These are phyloP conservation scores for Globisporangium takayamanum DNA, from an alignment of 352 stramenopile genomes.

Conservation along the genomic window DNA sequence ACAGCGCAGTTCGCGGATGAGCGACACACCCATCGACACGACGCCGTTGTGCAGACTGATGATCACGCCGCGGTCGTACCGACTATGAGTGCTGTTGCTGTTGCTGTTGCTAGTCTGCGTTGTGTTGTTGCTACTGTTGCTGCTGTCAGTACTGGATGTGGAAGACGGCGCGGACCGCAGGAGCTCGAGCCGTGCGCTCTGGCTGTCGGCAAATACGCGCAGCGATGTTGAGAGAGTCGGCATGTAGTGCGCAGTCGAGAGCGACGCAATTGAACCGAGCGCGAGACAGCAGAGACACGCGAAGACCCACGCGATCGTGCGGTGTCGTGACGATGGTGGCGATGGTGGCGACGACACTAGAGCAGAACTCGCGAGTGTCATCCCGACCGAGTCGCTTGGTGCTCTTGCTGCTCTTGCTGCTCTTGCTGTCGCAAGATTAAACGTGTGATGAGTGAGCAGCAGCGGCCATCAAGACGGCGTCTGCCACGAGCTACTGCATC, in stretches of 20 bases:
- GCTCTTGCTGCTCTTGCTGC: not conserved
- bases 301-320: conserved; percentile 26
- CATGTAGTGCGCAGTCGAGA: conserved; percentile 20
- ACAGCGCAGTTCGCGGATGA: conserved; percentile 51
- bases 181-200: not conserved
- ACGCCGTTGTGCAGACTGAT: conserved; percentile 38
- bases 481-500: no score
- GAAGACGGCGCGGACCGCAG: conserved; percentile 3
- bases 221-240: not conserved
- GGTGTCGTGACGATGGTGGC: conserved; percentile 1
- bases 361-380: not conserved
- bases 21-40: conserved; percentile 39
- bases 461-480: no score
- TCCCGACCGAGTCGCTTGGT: not conserved
- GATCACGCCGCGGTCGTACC: conserved; percentile 23
- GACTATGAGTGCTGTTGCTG: not conserved
- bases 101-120: not conserved
- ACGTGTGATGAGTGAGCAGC: no score
- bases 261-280: conserved; percentile 27
- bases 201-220: not conserved
- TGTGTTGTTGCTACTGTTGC: not conserved
- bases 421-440: not conserved
- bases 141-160: not conserved
- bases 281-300: conserved; percentile 34
- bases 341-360: not conserved